These are phyloP conservation scores for Lachnellula subtilissima DNA, from an alignment of 2,329 filamentous ascomycete genomes.

Conservation along the genomic window DNA sequence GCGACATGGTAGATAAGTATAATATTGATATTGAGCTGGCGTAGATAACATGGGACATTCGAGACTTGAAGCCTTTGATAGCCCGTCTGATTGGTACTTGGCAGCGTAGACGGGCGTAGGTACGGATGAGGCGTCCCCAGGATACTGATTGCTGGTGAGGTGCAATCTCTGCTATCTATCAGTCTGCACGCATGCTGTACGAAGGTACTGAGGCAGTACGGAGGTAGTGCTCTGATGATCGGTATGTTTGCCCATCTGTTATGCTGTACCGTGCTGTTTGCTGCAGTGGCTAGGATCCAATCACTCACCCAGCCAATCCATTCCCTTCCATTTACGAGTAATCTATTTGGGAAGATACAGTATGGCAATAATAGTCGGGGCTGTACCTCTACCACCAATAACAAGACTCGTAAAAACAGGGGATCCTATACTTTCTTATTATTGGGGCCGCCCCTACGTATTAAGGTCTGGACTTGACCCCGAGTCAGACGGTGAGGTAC, in stretches of 20 bases:
- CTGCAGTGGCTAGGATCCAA: too few species aligned
- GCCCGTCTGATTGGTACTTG: conserved; percentile 6
- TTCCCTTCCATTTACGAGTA: too few species aligned
- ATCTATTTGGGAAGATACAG: too few species aligned
- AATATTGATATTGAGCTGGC: neutral
- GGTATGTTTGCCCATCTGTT: too few species aligned
- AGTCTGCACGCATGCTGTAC: too few species aligned
- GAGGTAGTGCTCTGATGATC: too few species aligned
- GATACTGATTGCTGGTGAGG: conserved; percentile 1
- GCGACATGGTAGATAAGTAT: too few species aligned
- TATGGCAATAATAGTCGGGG: too few species aligned
- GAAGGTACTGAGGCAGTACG: too few species aligned
- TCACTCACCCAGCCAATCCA: too few species aligned
- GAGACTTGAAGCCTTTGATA: conserved; percentile 15
- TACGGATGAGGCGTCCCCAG: conserved; percentile 7
- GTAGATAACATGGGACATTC: neutral
- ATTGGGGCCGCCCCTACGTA: neutral
- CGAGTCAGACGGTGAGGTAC: neutral
- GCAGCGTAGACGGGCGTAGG: neutral
- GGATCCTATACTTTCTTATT: neutral
- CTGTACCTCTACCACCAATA: too few species aligned
- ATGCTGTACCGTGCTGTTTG: too few species aligned
- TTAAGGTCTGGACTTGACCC: neutral
- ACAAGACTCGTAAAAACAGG: neutral
- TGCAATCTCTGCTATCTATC: conserved; percentile 5